Base-by-base conservation (phyloP, 1,284 basidiomycete genomes). In the Pholiota adiposa region DNA sequence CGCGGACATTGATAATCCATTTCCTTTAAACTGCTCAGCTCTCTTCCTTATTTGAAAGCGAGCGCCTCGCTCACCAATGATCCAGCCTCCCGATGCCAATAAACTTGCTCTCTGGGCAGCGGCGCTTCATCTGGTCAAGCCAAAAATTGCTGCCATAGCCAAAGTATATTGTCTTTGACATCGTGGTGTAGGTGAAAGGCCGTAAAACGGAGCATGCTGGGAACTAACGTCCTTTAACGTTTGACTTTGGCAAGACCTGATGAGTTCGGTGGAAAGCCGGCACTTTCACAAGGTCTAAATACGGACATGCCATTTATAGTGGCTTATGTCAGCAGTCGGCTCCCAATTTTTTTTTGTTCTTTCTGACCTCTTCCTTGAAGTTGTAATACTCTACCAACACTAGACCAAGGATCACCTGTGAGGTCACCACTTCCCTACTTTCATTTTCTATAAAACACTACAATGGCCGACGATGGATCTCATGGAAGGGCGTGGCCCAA, bases 401-500 rank as follows among this genome's bases (percentile, higher is more conserved):
- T 63, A 59, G 71, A 73, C 72, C 72, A 89, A 90, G 88, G 89
- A 90, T 90, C 89, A 79, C 75, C 77, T 77, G 88, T 90, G 88
- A 90, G 89, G 88, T 90, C 89, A 79, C 67, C 69, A 59, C 64
- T 74, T 55, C 88, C 54, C 5, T 19, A 18, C 49, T 53, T 51
- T 57, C 27, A 25, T 33, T 49, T 54, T 46, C 34, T 18, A 50
- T 43, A 40, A 57, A 58, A 58, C 4, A 46, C 7, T 27, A 75
- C 57, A 69, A 90, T 90, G 88, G 78, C 83, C 54, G 88, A 90
- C 58, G 52, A 54, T n/a, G 55, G 61, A 64, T 63, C 72, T 40
- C 81, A 79, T 69, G 79, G 81, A 65, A 97, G 96, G 82, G 96
- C 96, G 60, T 99, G 94, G 88, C 97, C 97, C 56, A 82, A 96